phyloP scores from a whole-genome alignment of 768 basidiomycete species.

The Boletus speciosus region DNA sequence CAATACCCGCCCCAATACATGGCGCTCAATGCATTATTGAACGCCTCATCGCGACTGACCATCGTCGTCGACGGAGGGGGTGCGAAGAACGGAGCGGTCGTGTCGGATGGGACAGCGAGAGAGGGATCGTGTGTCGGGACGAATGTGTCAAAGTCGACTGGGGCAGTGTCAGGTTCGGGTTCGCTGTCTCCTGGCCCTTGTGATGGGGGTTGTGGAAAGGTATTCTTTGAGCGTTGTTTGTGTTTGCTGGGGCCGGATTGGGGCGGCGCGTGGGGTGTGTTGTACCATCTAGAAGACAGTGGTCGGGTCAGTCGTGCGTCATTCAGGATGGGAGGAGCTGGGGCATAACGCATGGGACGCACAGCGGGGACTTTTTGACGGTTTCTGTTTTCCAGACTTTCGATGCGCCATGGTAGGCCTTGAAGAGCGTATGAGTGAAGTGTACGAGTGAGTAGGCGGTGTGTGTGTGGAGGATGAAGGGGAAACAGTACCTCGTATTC shows the following conservation, averaged over 20 bases:
- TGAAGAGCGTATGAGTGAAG: not conserved
- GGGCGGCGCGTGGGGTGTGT: constrained; percentile 43
- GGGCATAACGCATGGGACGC: constrained; percentile 24
- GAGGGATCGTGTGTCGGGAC: constrained; percentile 68
- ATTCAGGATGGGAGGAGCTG: not conserved
- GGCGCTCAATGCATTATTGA: constrained; percentile 66
- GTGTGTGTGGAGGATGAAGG: not conserved
- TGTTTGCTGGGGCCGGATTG: constrained; percentile 9
- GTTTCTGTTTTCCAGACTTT: constrained; percentile 70
- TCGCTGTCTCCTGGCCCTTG: constrained; percentile 1
- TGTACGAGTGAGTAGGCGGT: not conserved
- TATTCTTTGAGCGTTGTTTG: not conserved
- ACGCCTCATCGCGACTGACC: constrained; percentile 71
- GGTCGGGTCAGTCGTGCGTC: not conserved
- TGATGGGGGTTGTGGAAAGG: not conserved
- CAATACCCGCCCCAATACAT: constrained; percentile 90
- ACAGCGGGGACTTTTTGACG: constrained; percentile 72
- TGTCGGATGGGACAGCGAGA: constrained; percentile 37
- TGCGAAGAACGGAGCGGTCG: constrained; percentile 22
- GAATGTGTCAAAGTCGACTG: constrained; percentile 67
- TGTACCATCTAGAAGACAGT: constrained; percentile 63
- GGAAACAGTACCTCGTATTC: constrained; percentile 59
- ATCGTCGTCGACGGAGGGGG: constrained; percentile 34
- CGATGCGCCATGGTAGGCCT: constrained; percentile 65
- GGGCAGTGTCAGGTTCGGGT: constrained; percentile 49